Percentiles rank a stretch among this genome's conserved stretches.
Evolutionary conservation across 164 flowering plant genomes (phyloP).

Genomic region (Tetracentron sinense): DNA sequence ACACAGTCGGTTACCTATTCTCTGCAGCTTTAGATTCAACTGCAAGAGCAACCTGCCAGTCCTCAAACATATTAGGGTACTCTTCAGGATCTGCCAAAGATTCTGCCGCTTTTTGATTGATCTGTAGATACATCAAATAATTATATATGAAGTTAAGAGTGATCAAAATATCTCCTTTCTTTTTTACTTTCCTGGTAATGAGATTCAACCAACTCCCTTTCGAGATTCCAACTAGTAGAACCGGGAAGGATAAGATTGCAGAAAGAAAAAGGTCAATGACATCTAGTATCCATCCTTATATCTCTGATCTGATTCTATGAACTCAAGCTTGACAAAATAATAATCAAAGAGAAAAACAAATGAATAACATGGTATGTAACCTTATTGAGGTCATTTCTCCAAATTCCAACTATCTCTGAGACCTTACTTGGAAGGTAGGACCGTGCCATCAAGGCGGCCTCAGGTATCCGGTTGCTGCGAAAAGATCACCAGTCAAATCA

Average conservation of each 20-base stretch:
- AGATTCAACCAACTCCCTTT: background rate
- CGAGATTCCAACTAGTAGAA: background rate
- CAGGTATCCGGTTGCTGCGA: slow-evolving; percentile 96
- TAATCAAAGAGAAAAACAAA: background rate
- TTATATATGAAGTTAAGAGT: background rate
- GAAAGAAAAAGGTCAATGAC: background rate
- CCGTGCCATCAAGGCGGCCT: slow-evolving; percentile 98
- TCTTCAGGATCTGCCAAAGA: slow-evolving; percentile 98
- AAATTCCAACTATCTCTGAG: slow-evolving; percentile 78
- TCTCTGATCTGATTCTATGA: background rate
- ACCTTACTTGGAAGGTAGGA: slow-evolving; percentile 99
- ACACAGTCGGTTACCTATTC: slow-evolving; percentile 45
- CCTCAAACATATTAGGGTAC: slow-evolving; percentile 91
- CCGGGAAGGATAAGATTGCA: no score
- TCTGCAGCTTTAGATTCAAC: slow-evolving; percentile 79
- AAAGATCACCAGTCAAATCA: slow-evolving; percentile 12
- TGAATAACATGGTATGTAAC: slow-evolving; percentile 27
- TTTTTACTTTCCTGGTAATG: background rate
- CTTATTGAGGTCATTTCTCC: slow-evolving; percentile 96
- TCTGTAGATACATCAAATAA: slow-evolving; percentile 32
- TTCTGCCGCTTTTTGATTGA: slow-evolving; percentile 95
- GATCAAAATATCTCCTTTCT: background rate
- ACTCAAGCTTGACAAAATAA: background rate
- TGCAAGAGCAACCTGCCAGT: slow-evolving; percentile 91
- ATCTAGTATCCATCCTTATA: background rate